Evolutionary conservation across 106 monocot genomes (phyloP), one percentile per base, ranked within the genome.

Genomic region (Dendrobium catenatum): DNA sequence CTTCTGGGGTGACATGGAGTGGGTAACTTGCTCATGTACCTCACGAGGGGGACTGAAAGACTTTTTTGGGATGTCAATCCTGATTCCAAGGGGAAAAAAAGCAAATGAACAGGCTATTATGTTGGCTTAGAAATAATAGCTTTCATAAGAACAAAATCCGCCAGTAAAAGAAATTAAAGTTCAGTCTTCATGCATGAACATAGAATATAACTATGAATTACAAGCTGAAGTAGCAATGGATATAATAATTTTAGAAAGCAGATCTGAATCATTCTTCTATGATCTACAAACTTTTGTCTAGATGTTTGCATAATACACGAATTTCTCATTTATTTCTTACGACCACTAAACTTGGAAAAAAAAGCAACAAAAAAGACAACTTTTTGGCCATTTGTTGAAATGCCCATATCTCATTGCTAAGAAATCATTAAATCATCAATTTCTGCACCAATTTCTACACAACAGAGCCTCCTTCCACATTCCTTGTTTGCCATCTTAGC

Each of bases 11-110:
- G 73, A 79, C 73, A 84, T 73, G 22, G 83, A 84, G 58, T 84
- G 83, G 26, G 83, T 84, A 2, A 84, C 72, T 61, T 84, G 83
- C n/a, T 73, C 42, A 59, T 84, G 79, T 48, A 74, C 83, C 68
- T 84, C 83, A 8, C 72, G 83, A 10, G 83, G 83, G 73, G 73
- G 79, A 49, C 20, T 74, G 9, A 79, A 84, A 5, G 79, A 43
- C 41, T 58, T 79, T 31, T 84, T 78, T 5, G 22, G 9, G 19
- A 6, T 42, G 9, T 78, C 73, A 8, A 74, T 73, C 83, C 73
- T 79, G 79, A 40, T 73, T 48, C 48, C 11, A 37, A 37, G 37
- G 37, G 37, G 37, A 3, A 1, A 37, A 37, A 37, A 37, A 37
- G 37, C 37, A 37, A 37, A 55, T 55, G 55, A 55, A 55, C 55